Evolutionary conservation across 768 basidiomycete species (phyloP).

Genomic region (Dendrothele bispora): DNA sequence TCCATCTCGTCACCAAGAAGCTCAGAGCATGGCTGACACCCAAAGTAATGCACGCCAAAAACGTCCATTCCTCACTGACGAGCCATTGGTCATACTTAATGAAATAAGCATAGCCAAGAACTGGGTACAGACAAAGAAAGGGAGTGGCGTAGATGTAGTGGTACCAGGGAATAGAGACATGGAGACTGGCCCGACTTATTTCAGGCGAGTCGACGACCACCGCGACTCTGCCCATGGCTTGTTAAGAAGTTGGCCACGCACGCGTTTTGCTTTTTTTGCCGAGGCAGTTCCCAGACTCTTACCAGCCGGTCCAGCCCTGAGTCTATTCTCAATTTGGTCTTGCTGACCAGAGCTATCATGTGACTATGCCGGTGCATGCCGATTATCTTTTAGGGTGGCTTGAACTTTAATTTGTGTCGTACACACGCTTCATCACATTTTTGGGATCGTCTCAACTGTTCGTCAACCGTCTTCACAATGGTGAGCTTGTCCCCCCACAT

Average conservation of each 20-base stretch:
- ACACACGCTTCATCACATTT: no score
- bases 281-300: no score
- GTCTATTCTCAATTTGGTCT: no score
- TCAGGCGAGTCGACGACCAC: conserved; percentile 64
- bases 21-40: conserved; percentile 89
- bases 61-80: conserved; percentile 96
- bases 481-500: neutral
- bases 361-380: no score
- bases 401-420: no score
- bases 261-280: no score
- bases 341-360: no score
- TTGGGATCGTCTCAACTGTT: neutral
- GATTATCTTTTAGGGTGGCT: no score
- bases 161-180: conserved; percentile 66
- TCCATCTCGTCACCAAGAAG: conserved; percentile 92
- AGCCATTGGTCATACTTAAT: conserved; percentile 90
- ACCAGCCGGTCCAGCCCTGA: no score
- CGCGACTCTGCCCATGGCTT: conserved; percentile 34
- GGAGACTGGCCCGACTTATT: conserved; percentile 66
- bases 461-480: conserved; percentile 6
- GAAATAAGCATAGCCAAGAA: conserved; percentile 90
- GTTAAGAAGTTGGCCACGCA: neutral
- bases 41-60: conserved; percentile 84
- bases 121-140: conserved; percentile 77
- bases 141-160: conserved; percentile 74